Base-by-base conservation (phyloP, 805 yeast species). In the Kodamaea restingae region DNA sequence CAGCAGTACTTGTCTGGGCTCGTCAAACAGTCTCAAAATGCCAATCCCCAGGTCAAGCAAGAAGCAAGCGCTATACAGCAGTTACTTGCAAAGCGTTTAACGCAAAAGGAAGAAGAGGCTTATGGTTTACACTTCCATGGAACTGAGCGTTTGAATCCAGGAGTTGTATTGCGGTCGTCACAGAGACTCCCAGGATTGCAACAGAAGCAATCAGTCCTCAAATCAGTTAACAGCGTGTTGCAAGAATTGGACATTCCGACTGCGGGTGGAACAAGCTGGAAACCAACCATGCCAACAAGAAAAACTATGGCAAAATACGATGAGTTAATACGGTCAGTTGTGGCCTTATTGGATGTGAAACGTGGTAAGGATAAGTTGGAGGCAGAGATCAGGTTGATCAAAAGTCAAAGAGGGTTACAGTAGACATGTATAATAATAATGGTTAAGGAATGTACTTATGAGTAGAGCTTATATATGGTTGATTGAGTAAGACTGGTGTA, bases 241-340 rank as follows among this genome's bases (percentile, higher is more conserved):
- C 84, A 81, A 41, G 98, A 93, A 54, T 61, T 93, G 43, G 88
- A 81, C 3, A 62, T 93, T 7, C 83, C 96, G 0, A 63, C 80
- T 4, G 71, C 67, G 6, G 72, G 72, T 11, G 73, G 72, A 9
- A 68, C 71, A 4, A 53, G 60, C 18, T 68, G 68, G 68, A 81
- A 83, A 48, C 98, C 98, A 1, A 81, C 81, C 2, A 82, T 93
- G 82, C 91, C 95, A 4, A 85, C 98, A 0, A 78, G 82, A 25
- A 78, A 72, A 38, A 88, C 90, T 1, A 76, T 87, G 61, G 72
- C 80, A 5, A 79, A 78, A 52, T 88, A 84, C 54, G 97, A 91
- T 50, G 78, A 78, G 41, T 61, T 93, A 38, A 71, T 84, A 35
- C 80, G 81, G 46, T 68, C 81, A 0, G 84, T 87, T 21, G 80